Percentiles rank a stretch among this genome's conserved stretches.
Conservation (phyloP, 2,329 filamentous ascomycete species). For the Boeremia exigua region DNA sequence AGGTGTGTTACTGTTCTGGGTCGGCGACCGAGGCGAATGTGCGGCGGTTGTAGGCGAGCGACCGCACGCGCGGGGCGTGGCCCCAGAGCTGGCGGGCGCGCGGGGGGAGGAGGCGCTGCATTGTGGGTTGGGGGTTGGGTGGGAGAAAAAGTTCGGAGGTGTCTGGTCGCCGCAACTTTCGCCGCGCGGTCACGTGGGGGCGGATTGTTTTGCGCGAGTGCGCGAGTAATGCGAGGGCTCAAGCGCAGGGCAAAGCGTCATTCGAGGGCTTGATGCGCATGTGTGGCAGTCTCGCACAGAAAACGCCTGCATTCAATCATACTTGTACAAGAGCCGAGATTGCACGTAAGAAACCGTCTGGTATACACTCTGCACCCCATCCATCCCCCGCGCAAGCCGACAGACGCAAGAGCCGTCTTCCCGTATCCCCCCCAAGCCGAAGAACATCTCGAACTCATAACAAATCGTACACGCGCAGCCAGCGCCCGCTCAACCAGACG, state of each 20-base stretch:
- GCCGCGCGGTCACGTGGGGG: conserved; percentile 27
- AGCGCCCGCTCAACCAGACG: conserved; percentile 20
- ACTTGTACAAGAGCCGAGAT: conserved; percentile 38
- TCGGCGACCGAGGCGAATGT: conserved; percentile 55
- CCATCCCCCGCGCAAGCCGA: not conserved
- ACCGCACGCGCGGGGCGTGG: conserved; percentile 56
- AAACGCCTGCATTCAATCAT: conserved; percentile 9
- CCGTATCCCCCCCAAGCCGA: no score
- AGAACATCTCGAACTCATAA: conserved; percentile 10
- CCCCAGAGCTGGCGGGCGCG: conserved; percentile 54
- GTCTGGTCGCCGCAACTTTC: conserved; percentile 25
- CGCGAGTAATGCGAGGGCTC: conserved; percentile 10
- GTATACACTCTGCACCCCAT: conserved; percentile 1
- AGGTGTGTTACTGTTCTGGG: conserved; percentile 31
- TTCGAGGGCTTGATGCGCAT: not conserved
- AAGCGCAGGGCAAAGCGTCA: not conserved
- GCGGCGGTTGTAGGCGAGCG: conserved; percentile 44
- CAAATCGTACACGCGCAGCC: conserved; percentile 6
- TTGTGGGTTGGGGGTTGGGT: conserved; percentile 12
- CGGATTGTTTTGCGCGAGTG: not conserved
- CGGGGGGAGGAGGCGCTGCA: conserved; percentile 36
- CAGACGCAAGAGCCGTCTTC: no score
- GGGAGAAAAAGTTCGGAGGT: conserved; percentile 32
- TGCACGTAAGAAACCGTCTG: conserved; percentile 28
- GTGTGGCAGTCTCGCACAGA: no score